These are phyloP conservation scores for Lentinus brumalis DNA, from an alignment of 768 basidiomycete genomes.

Conservation along the genomic window DNA sequence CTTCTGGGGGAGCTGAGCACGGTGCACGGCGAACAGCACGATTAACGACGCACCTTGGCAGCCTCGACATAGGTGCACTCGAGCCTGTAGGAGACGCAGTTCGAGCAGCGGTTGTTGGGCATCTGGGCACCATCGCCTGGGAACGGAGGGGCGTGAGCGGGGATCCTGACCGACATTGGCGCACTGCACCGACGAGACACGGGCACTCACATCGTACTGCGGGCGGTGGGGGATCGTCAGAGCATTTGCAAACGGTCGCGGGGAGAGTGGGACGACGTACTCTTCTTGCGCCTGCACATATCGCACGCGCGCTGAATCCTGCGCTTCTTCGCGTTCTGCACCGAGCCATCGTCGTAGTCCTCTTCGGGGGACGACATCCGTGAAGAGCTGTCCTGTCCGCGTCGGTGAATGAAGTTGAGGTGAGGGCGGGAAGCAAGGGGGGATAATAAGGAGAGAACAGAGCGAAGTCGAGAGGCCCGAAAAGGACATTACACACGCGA, in stretches of 20 bases:
- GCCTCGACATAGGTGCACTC: constrained; percentile 73
- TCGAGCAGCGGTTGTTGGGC: constrained; percentile 63
- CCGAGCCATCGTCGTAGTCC: constrained; percentile 49
- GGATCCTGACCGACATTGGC: background rate
- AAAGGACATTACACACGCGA: too few relatives aligned
- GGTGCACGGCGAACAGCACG: background rate
- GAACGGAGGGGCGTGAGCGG: background rate
- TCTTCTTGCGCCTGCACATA: constrained; percentile 82
- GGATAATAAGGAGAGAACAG: background rate
- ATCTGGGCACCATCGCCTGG: constrained; percentile 71
- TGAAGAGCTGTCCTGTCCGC: background rate
- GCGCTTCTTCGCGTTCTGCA: constrained; percentile 58
- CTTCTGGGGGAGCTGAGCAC: constrained; percentile 33
- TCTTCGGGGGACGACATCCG: constrained; percentile 69
- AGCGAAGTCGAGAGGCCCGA: background rate
- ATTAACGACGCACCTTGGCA: constrained; percentile 54
- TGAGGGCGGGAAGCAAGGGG: background rate
- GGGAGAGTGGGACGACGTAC: constrained; percentile 41
- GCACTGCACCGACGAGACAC: background rate
- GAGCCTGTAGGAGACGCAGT: constrained; percentile 57
- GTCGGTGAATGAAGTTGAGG: too few relatives aligned
- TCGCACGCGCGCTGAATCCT: constrained; percentile 81
- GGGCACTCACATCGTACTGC: constrained; percentile 63
- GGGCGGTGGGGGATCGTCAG: background rate
- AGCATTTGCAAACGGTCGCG: background rate